A percentile compares a stretch with the other conserved stretches of the same genome.
Evolutionary conservation across 1,284 basidiomycete genomes (phyloP).

Genomic region (Entoloma clypeatum): DNA sequence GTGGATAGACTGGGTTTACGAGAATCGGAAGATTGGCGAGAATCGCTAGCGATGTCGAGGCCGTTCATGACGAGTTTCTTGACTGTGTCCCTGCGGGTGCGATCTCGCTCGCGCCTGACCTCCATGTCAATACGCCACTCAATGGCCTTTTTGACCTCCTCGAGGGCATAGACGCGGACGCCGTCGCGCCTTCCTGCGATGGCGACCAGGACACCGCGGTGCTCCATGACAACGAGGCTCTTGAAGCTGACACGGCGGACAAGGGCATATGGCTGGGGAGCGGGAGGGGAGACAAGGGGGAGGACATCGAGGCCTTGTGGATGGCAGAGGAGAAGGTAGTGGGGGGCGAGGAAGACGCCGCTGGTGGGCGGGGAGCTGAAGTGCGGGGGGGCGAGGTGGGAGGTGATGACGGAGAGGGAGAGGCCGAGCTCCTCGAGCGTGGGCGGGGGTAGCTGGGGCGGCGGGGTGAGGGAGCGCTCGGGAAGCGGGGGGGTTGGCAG

Average conservation of each 20-base stretch:
- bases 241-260: constrained; percentile 78
- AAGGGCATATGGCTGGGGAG: constrained; percentile 71
- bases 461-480: constrained; percentile 58
- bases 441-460: constrained; percentile 65
- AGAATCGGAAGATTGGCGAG: constrained; percentile 37
- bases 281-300: constrained; percentile 66
- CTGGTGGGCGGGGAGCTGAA: constrained; percentile 71
- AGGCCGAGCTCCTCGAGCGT: constrained; percentile 73
- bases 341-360: constrained; percentile 73
- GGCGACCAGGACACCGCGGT: constrained; percentile 78
- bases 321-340: constrained; percentile 79
- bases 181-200: constrained; percentile 80
- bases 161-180: constrained; percentile 78
- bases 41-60: constrained; percentile 29
- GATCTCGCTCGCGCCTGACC: constrained; percentile 65
- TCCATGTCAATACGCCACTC: constrained; percentile 85
- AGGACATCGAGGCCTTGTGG: constrained; percentile 78
- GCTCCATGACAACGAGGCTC: constrained; percentile 83
- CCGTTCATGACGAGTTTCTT: constrained; percentile 44
- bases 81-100: constrained; percentile 57
- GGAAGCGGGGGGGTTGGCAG: constrained; percentile 50
- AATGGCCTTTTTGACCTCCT: constrained; percentile 76
- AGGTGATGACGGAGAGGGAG: constrained; percentile 60
- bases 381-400: constrained; percentile 66
- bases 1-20: constrained; percentile 45